Conservation (phyloP, 176 grass and related monocot species). For the Guadua angustifolia region DNA sequence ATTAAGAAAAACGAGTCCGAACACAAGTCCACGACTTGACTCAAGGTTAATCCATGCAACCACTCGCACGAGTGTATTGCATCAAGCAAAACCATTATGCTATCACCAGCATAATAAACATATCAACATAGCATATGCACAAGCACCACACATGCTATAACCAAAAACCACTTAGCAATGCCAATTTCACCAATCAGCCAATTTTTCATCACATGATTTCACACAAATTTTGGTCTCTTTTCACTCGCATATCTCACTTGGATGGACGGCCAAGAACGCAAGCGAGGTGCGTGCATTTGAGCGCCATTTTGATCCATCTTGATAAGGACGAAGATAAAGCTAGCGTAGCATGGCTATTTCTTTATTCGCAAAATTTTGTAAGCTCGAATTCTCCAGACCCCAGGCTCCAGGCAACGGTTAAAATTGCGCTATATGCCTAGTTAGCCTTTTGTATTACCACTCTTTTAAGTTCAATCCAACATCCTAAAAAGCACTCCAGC, state of each 20-base stretch:
- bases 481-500: background rate
- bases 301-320: background rate
- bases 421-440: slow-evolving; percentile 7
- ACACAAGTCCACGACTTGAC: no score
- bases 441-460: background rate
- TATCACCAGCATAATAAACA: no score
- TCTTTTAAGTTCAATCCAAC: slow-evolving; percentile 34
- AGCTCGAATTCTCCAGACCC: background rate
- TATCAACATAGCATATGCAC: no score
- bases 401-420: background rate
- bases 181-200: no score
- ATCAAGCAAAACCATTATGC: no score
- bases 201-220: no score
- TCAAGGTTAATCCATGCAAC: no score
- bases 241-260: background rate
- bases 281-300: background rate
- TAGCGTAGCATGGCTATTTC: background rate
- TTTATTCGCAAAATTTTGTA: background rate
- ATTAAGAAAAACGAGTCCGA: no score
- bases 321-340: background rate
- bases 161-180: no score
- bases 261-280: background rate
- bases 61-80: no score
- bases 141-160: no score
- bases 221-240: background rate